These are phyloP conservation scores for Plantago major DNA, from an alignment of 257 asterid species.

Conservation along the genomic window DNA sequence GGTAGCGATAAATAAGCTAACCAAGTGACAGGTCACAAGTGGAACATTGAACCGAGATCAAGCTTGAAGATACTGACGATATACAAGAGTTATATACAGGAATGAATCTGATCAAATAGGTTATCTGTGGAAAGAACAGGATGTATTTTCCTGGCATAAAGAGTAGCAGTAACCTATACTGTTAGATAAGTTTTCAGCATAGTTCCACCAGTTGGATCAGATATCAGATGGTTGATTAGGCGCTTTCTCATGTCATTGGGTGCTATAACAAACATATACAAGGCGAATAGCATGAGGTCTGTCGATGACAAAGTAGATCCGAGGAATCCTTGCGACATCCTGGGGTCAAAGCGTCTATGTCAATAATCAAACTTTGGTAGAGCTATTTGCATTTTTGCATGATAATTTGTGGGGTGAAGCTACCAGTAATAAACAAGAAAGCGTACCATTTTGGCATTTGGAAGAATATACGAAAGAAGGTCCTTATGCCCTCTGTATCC, in stretches of 20 bases:
- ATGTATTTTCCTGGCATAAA: too few relatives aligned
- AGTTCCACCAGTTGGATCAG: constrained; percentile 91
- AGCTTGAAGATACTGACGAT: too few relatives aligned
- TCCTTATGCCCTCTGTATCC: constrained; percentile 79
- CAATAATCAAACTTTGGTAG: neutral
- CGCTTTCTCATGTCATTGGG: constrained; percentile 88
- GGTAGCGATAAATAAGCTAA: too few relatives aligned
- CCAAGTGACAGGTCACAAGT: too few relatives aligned
- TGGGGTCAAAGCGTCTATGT: constrained; percentile 25
- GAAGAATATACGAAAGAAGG: constrained; percentile 83
- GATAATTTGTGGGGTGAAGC: too few relatives aligned
- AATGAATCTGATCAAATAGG: too few relatives aligned
- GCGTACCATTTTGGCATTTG: constrained; percentile 80
- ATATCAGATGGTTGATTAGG: constrained; percentile 81
- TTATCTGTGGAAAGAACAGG: too few relatives aligned
- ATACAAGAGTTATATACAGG: too few relatives aligned
- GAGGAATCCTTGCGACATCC: constrained; percentile 99
- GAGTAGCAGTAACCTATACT: constrained; percentile 22
- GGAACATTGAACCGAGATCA: too few relatives aligned
- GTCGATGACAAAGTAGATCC: constrained; percentile 85
- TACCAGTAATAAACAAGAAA: too few relatives aligned
- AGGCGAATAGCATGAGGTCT: constrained; percentile 79
- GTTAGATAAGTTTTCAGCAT: constrained; percentile 83
- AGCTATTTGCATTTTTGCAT: too few relatives aligned
- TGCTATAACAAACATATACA: constrained; percentile 88